Conservation (phyloP, 768 basidiomycete genomes). For the Leccinum disarticulatum region DNA sequence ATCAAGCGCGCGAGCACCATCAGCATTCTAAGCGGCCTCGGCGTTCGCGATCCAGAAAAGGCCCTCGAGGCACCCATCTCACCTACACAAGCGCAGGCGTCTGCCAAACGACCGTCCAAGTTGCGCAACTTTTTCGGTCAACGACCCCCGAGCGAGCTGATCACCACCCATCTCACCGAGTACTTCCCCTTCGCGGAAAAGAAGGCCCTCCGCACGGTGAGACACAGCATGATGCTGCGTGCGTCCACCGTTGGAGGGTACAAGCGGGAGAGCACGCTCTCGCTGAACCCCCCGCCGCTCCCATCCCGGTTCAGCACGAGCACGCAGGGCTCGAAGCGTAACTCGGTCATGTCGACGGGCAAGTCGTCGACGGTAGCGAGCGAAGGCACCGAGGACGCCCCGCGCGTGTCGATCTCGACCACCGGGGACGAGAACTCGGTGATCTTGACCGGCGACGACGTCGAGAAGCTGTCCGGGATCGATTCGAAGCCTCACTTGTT, state of each 20-base stretch:
- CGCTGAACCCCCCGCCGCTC: constrained; percentile 40
- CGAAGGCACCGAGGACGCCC: constrained; percentile 49
- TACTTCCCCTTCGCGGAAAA: constrained; percentile 96
- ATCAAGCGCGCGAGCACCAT: constrained; percentile 90
- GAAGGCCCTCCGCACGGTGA: constrained; percentile 83
- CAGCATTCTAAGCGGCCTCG: constrained; percentile 91
- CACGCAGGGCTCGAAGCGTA: constrained; percentile 39
- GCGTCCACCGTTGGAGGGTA: constrained; percentile 42
- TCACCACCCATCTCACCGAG: constrained; percentile 89
- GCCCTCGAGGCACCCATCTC: constrained; percentile 59
- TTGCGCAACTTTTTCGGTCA: constrained; percentile 97
- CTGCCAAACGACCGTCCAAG: constrained; percentile 56
- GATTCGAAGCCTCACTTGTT: constrained; percentile 55
- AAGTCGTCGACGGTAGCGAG: constrained; percentile 28
- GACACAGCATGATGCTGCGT: constrained; percentile 81
- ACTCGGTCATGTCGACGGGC: constrained; percentile 38
- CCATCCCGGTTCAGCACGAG: constrained; percentile 41
- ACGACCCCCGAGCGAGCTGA: constrained; percentile 95
- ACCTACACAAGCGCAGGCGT: constrained; percentile 38
- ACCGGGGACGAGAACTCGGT: constrained; percentile 69
- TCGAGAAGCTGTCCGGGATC: constrained; percentile 29
- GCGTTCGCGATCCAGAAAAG: constrained; percentile 77
- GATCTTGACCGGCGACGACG: constrained; percentile 56
- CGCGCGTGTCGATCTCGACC: constrained; percentile 72
- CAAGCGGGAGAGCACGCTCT: constrained; percentile 47